These are phyloP conservation scores for Rugosomyces carneus DNA, from an alignment of 1,284 basidiomycete genomes.

Conservation along the genomic window DNA sequence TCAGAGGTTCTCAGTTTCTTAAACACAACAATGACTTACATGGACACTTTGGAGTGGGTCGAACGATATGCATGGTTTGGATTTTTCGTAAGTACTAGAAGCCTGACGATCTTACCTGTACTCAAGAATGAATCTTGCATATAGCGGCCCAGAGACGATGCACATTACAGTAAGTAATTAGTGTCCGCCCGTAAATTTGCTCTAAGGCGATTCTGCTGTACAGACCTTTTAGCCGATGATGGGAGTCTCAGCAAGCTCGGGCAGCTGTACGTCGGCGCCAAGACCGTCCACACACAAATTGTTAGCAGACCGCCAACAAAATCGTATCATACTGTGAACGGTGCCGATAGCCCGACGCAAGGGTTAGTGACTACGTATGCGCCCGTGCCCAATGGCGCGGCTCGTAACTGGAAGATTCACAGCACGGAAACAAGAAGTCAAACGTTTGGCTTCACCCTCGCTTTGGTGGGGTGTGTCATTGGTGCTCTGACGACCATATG, in stretches of 20 bases:
- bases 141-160: slow-evolving; percentile 32
- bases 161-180: slow-evolving; percentile 33
- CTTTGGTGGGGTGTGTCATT: slow-evolving; percentile 7
- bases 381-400: slow-evolving; percentile 11
- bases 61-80: slow-evolving; percentile 45
- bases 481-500: slow-evolving; percentile 11
- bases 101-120: background rate
- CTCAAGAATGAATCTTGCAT: background rate
- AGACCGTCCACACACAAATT: slow-evolving; percentile 31
- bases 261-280: slow-evolving; percentile 35
- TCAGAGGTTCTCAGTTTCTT: slow-evolving; percentile 35
- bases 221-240: slow-evolving; percentile 35
- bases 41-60: slow-evolving; percentile 38
- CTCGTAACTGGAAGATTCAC: slow-evolving; percentile 10
- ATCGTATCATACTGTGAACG: slow-evolving; percentile 27
- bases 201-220: too few species aligned
- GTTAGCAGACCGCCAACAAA: slow-evolving; percentile 22
- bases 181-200: too few species aligned
- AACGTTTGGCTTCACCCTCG: slow-evolving; percentile 5
- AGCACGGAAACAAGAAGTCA: slow-evolving; percentile 9
- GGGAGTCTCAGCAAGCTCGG: slow-evolving; percentile 38
- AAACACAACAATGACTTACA: slow-evolving; percentile 34
- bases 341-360: slow-evolving; percentile 29
- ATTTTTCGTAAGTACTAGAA: slow-evolving; percentile 34
- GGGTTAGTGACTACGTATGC: slow-evolving; percentile 29